These are phyloP conservation scores for Sechiopsis laciniata DNA, from an alignment of 306 rosid species.

Conservation along the genomic window DNA sequence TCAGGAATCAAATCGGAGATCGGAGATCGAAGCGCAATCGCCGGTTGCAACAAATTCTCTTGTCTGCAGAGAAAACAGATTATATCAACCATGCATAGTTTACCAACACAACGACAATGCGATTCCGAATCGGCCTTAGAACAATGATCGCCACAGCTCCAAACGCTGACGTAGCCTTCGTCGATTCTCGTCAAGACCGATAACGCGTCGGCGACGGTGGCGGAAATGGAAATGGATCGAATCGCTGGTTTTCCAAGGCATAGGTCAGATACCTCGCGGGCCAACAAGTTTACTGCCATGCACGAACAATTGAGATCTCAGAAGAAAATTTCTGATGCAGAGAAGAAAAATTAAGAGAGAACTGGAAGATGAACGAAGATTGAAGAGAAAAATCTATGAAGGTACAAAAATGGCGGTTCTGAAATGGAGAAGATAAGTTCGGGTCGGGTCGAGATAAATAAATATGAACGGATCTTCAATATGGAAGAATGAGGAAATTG, in stretches of 20 bases:
- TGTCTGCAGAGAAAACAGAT: constrained; percentile 52
- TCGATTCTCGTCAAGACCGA: constrained; percentile 39
- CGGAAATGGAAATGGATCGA: constrained; percentile 43
- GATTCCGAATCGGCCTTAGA: not conserved
- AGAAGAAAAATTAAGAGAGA: not conserved
- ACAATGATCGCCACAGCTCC: constrained; percentile 60
- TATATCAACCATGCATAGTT: constrained; percentile 62
- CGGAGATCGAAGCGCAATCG: constrained; percentile 50
- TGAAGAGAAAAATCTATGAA: not conserved
- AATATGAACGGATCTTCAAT: not conserved
- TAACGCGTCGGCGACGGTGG: constrained; percentile 64
- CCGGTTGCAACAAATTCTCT: constrained; percentile 38
- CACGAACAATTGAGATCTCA: constrained; percentile 30
- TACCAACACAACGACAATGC: constrained; percentile 57
- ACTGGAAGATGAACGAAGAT: not conserved
- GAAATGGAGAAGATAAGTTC: not conserved
- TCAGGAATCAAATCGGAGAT: constrained; percentile 35
- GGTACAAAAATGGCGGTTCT: constrained; percentile 5
- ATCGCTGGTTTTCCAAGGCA: constrained; percentile 89
- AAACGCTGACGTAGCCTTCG: constrained; percentile 49
- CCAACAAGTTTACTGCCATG: constrained; percentile 61
- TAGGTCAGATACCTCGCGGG: constrained; percentile 59
- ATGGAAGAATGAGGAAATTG: not conserved
- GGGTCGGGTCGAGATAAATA: not conserved
- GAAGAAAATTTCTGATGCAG: not conserved